Percentiles rank a stretch among this genome's conserved stretches.
phyloP scores from a whole-genome alignment of 2,329 filamentous ascomycete genomes.

The Colletotrichum truncatum region DNA sequence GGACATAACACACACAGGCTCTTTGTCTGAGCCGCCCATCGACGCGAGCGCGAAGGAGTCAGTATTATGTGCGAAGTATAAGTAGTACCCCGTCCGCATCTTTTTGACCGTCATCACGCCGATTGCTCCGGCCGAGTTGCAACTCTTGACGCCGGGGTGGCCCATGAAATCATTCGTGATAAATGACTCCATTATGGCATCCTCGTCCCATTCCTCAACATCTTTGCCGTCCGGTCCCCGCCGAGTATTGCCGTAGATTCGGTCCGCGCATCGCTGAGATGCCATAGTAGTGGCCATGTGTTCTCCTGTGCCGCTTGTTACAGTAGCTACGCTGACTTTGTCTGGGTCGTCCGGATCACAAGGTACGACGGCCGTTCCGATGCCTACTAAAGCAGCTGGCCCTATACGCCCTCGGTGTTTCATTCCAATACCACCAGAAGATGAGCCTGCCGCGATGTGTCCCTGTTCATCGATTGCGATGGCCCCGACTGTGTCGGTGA shows the following conservation, averaged over 20 bases:
- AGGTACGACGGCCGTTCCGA: slow-evolving; percentile 91
- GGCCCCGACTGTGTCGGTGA: slow-evolving; percentile 95
- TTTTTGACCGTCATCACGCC: slow-evolving; percentile 93
- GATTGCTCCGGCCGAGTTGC: slow-evolving; percentile 86
- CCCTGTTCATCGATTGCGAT: slow-evolving; percentile 90
- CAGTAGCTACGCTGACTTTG: slow-evolving; percentile 77
- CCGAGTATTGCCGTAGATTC: slow-evolving; percentile 78
- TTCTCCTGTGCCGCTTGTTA: slow-evolving; percentile 95
- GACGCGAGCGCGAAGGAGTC: slow-evolving; percentile 88
- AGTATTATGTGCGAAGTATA: slow-evolving; percentile 97
- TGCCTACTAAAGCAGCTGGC: slow-evolving; percentile 89
- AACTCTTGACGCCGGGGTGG: slow-evolving; percentile 84
- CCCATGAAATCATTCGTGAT: slow-evolving; percentile 92
- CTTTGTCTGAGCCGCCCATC: slow-evolving; percentile 81
- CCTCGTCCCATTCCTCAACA: slow-evolving; percentile 78
- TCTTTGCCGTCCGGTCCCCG: slow-evolving; percentile 69
- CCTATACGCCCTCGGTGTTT: slow-evolving; percentile 93
- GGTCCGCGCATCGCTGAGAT: slow-evolving; percentile 84
- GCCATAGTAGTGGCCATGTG: slow-evolving; percentile 98
- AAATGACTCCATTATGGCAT: slow-evolving; percentile 77
- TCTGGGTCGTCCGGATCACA: slow-evolving; percentile 75
- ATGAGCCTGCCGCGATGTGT: slow-evolving; percentile 92
- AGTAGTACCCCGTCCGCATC: slow-evolving; percentile 75
- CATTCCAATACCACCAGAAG: slow-evolving; percentile 98
- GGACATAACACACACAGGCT: slow-evolving; percentile 88